phyloP scores from a whole-genome alignment of 176 grass and related monocot genomes.

The Bolboschoenus planiculmis region DNA sequence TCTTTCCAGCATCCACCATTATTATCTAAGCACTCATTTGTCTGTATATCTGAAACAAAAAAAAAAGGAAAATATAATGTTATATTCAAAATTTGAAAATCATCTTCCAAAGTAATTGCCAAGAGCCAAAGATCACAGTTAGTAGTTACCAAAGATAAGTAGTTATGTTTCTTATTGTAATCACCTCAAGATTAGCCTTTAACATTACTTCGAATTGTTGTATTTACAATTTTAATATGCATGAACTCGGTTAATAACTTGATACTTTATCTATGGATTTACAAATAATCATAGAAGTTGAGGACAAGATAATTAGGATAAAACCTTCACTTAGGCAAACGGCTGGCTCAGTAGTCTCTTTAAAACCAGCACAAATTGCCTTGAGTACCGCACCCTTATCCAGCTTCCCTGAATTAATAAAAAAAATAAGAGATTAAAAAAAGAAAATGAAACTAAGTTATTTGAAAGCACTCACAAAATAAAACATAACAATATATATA shows the following conservation, averaged over 20 bases:
- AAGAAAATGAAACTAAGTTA: not conserved
- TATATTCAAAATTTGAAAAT: slow-evolving; percentile 10
- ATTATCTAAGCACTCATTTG: slow-evolving; percentile 94
- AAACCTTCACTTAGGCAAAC: slow-evolving; percentile 86
- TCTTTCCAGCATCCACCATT: slow-evolving; percentile 96
- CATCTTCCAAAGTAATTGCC: not conserved
- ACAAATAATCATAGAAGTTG: not conserved
- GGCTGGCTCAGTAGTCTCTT: slow-evolving; percentile 67
- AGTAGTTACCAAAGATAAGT: not conserved
- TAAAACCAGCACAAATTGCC: slow-evolving; percentile 84
- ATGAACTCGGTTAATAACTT: not conserved
- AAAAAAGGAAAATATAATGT: not conserved
- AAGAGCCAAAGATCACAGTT: not conserved
- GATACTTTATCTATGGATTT: not conserved
- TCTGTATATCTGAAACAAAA: slow-evolving; percentile 67
- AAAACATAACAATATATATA: not conserved
- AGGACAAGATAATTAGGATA: not conserved
- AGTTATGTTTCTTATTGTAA: not conserved
- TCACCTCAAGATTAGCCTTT: not conserved
- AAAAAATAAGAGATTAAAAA: slow-evolving; percentile 4
- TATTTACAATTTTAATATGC: not conserved
- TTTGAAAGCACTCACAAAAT: not conserved
- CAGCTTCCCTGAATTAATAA: slow-evolving; percentile 58
- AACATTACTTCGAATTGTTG: not conserved
- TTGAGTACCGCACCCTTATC: slow-evolving; percentile 86